Evolutionary conservation across 441 rosid species (phyloP).

Genomic region (Aleurites moluccanus): DNA sequence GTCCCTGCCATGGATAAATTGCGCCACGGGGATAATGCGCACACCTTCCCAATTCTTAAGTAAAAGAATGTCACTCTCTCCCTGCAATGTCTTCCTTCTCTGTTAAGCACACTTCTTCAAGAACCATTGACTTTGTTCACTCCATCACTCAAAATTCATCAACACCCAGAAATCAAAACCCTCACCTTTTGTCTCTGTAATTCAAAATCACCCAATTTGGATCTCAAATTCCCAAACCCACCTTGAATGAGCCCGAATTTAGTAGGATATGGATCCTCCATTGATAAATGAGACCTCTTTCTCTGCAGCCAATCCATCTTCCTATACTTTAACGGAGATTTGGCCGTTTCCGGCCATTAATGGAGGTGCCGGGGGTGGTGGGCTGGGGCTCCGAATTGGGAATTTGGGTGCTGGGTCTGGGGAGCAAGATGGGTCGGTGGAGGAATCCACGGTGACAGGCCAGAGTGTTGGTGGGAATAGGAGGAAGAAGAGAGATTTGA

Average conservation of each 20-base stretch:
- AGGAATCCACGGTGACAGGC: constrained; percentile 82
- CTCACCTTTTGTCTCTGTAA: not conserved
- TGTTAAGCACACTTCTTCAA: not conserved
- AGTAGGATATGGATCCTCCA: constrained; percentile 67
- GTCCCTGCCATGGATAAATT: too few species aligned
- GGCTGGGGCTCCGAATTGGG: constrained; percentile 57
- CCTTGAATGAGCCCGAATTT: constrained; percentile 11
- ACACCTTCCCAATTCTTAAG: constrained; percentile 3
- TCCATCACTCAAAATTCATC: not conserved
- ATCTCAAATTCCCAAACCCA: constrained; percentile 10
- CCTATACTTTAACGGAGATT: constrained; percentile 74
- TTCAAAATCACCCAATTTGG: constrained; percentile 8
- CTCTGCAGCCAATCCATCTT: constrained; percentile 75
- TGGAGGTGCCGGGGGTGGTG: constrained; percentile 34
- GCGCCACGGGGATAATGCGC: not conserved
- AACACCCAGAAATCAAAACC: not conserved
- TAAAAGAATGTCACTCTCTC: not conserved
- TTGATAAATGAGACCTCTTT: constrained; percentile 68
- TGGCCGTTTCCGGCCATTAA: constrained; percentile 55
- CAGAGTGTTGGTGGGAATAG: constrained; percentile 49
- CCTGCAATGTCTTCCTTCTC: not conserved
- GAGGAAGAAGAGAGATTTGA: constrained; percentile 67
- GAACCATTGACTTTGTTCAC: too few species aligned
- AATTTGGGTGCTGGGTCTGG: constrained; percentile 40
- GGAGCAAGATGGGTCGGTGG: constrained; percentile 59